A percentile compares a stretch with the other conserved stretches of the same genome.
Conservation (phyloP, 1,284 basidiomycete genomes). For the Leccinum holopus region DNA sequence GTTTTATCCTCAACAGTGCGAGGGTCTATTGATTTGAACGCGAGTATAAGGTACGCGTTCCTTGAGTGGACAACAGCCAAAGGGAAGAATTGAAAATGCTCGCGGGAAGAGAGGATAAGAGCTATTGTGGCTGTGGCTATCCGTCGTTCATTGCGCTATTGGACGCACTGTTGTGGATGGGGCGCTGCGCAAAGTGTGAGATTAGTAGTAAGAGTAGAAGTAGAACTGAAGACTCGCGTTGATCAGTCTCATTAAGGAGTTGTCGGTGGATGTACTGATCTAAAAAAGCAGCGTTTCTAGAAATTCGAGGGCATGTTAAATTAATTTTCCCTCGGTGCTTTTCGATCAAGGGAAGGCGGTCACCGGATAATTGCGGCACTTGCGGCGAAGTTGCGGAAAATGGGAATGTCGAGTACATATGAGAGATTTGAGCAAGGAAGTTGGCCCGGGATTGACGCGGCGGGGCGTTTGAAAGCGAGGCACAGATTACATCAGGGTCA, state of each 20-base stretch:
- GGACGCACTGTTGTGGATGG: constrained; percentile 7
- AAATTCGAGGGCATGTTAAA: constrained; percentile 2
- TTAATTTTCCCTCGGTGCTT: constrained; percentile 15
- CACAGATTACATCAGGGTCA: constrained; percentile 17
- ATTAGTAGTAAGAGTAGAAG: background rate
- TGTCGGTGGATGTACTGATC: background rate
- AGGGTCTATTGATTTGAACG: background rate
- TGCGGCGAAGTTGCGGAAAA: constrained; percentile 21
- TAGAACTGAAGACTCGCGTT: background rate
- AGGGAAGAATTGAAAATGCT: constrained; percentile 14
- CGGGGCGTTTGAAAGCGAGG: constrained; percentile 11
- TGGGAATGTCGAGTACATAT: constrained; percentile 2
- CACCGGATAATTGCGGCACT: constrained; percentile 16
- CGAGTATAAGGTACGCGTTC: background rate
- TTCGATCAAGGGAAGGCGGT: constrained; percentile 13
- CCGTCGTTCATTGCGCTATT: constrained; percentile 11
- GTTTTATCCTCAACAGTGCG: background rate
- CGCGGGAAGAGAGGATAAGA: constrained; percentile 34
- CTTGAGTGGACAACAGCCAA: background rate
- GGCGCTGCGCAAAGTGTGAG: constrained; percentile 9
- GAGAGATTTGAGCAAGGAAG: background rate
- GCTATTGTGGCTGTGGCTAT: constrained; percentile 17
- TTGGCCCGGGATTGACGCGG: background rate
- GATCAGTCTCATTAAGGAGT: constrained; percentile 9
- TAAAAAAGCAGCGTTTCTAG: constrained; percentile 1